Percentiles rank a stretch among this genome's conserved stretches.
Evolutionary conservation across 768 basidiomycete species (phyloP).

Genomic region (Mycena rebaudengoi): DNA sequence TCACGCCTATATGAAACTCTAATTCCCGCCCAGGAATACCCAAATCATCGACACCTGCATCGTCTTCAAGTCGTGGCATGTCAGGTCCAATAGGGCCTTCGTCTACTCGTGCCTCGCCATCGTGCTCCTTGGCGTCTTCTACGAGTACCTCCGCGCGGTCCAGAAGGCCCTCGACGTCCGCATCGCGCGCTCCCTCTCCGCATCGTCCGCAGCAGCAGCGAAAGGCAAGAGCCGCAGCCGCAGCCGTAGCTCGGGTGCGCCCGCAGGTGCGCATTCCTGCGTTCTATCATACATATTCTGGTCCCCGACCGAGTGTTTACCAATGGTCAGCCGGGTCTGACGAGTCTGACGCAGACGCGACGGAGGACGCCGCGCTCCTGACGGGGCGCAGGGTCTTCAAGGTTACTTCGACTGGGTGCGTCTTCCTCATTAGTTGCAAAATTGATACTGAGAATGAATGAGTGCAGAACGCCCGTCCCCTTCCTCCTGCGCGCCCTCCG

Average conservation of each 20-base stretch:
- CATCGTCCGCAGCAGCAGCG: conserved; percentile 46
- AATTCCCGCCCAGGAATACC: conserved; percentile 58
- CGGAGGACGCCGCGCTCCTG: conserved; percentile 66
- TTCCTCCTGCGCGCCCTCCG: conserved; percentile 60
- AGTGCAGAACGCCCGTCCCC: conserved; percentile 59
- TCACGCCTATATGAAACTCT: not conserved
- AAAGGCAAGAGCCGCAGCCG: conserved; percentile 37
- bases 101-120: conserved; percentile 72
- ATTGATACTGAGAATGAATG: not conserved
- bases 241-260: conserved; percentile 27
- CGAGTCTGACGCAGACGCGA: conserved; percentile 42
- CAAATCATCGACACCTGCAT: conserved; percentile 83
- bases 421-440: not conserved
- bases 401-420: conserved; percentile 52
- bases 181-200: conserved; percentile 62
- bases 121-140: conserved; percentile 73
- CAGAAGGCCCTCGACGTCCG: conserved; percentile 65
- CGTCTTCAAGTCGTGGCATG: conserved; percentile 84
- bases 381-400: conserved; percentile 53
- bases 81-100: conserved; percentile 64
- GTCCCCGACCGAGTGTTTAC: too few species aligned
- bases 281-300: too few species aligned
- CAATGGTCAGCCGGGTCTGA: conserved; percentile 32
- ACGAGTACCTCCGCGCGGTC: conserved; percentile 79
- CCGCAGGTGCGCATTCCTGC: conserved; percentile 38